A percentile compares a stretch with the other conserved stretches of the same genome.
Conservation (phyloP, 306 rosid genomes). For the Trifolium dubium region DNA sequence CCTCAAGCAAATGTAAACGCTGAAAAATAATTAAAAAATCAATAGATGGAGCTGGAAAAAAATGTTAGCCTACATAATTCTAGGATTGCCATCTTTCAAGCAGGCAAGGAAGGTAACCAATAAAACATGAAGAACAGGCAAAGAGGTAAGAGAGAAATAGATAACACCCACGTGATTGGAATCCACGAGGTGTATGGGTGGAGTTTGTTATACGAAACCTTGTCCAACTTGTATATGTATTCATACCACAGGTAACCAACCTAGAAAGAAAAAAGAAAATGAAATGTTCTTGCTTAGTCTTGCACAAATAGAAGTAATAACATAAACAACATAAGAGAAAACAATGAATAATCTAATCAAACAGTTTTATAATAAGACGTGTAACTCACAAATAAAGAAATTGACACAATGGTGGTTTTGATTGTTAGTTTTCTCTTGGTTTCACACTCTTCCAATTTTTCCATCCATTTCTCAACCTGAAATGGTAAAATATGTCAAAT, state of each 20-base stretch:
- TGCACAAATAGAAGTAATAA: conserved; percentile 37
- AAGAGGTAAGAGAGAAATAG: conserved; percentile 29
- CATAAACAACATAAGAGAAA: conserved; percentile 15
- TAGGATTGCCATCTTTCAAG: conserved; percentile 18
- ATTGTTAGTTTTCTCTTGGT: conserved; percentile 76
- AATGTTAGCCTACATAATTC: background rate
- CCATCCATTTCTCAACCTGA: conserved; percentile 99
- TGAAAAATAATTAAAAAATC: conserved; percentile 50
- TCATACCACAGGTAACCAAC: conserved; percentile 97
- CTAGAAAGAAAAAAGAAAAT: conserved; percentile 51
- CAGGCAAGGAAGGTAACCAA: conserved; percentile 7
- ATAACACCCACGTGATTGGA: conserved; percentile 84
- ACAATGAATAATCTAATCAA: conserved; percentile 29
- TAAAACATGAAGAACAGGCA: conserved; percentile 12
- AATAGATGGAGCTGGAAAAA: conserved; percentile 27
- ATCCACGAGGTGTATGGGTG: conserved; percentile 99
- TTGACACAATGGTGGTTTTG: conserved; percentile 75
- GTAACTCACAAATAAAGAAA: conserved; percentile 74
- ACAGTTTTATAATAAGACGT: conserved; percentile 32
- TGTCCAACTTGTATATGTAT: conserved; percentile 94
- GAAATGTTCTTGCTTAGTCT: conserved; percentile 22
- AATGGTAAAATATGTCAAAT: conserved; percentile 40
- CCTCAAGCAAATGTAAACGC: conserved; percentile 93
- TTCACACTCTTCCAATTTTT: conserved; percentile 94
- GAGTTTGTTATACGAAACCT: conserved; percentile 85